These are phyloP conservation scores for Carex scoparia DNA, from an alignment of 176 grass and related monocot species.

Conservation along the genomic window DNA sequence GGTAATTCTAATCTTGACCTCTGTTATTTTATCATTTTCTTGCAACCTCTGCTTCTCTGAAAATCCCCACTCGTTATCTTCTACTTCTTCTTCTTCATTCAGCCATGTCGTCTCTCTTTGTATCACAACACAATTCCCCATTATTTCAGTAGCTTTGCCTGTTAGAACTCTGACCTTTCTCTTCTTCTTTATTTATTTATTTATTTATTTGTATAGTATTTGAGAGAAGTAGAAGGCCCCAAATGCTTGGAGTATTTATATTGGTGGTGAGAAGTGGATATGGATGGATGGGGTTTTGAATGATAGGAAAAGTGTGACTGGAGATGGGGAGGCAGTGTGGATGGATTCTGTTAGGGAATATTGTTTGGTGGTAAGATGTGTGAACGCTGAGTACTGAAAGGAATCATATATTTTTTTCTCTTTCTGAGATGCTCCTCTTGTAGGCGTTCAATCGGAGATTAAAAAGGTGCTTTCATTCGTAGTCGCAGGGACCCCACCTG, in stretches of 20 bases:
- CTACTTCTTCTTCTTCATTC: constrained; percentile 32
- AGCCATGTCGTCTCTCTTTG: constrained; percentile 45
- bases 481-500: not conserved
- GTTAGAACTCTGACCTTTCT: not conserved
- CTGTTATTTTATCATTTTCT: not conserved
- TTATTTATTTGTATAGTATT: not conserved
- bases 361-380: not conserved
- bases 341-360: not conserved
- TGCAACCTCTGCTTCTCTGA: not conserved
- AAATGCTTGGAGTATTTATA: constrained; percentile 9
- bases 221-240: not conserved
- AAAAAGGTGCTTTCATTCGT: not conserved
- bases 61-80: constrained; percentile 39
- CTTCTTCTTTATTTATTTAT: not conserved
- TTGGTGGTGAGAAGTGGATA: not conserved
- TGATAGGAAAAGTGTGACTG: not conserved
- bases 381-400: constrained; percentile 11
- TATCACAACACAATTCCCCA: constrained; percentile 59
- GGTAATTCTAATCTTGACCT: constrained; percentile 66
- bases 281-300: not conserved
- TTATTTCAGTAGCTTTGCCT: not conserved
- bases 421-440: constrained; percentile 18
- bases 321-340: constrained; percentile 16
- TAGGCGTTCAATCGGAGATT: not conserved
- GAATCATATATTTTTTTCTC: constrained; percentile 1